Percentiles rank a stretch among this genome's conserved stretches.
phyloP scores from a whole-genome alignment of 2,329 filamentous ascomycete genomes.

The Talaromyces sp. region DNA sequence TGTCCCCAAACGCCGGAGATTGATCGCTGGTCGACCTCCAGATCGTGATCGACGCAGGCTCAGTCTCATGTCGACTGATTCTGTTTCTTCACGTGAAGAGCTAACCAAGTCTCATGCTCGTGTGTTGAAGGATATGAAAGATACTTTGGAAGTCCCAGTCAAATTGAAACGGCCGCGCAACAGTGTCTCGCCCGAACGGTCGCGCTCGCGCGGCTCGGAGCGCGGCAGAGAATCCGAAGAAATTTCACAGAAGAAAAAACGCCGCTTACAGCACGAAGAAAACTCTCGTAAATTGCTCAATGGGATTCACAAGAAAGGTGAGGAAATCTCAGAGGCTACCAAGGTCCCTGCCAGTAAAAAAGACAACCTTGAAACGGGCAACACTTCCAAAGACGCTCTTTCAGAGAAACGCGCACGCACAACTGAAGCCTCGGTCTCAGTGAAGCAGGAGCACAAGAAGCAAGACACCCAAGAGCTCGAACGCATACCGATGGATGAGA shows the following conservation, averaged over 20 bases:
- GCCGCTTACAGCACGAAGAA: conserved; percentile 42
- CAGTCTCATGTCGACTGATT: conserved; percentile 42
- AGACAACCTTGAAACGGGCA: conserved; percentile 24
- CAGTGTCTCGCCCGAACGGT: conserved; percentile 42
- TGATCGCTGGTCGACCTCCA: conserved; percentile 42
- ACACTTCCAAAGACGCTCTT: conserved; percentile 19
- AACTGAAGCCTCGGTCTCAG: conserved; percentile 22
- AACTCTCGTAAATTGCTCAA: conserved; percentile 32
- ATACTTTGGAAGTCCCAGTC: conserved; percentile 11
- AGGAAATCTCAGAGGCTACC: conserved; percentile 19
- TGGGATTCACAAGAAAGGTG: conserved; percentile 28
- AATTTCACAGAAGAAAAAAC: conserved; percentile 40
- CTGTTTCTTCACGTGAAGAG: conserved; percentile 40
- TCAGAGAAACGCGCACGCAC: conserved; percentile 18
- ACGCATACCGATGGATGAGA: conserved; percentile 32
- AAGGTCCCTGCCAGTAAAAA: conserved; percentile 12
- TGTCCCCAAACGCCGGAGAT: conserved; percentile 36
- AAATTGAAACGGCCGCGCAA: conserved; percentile 42
- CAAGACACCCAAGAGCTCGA: conserved; percentile 26
- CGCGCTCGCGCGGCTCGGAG: conserved; percentile 34
- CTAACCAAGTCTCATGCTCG: conserved; percentile 26
- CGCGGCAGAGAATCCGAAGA: conserved; percentile 31
- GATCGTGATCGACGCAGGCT: conserved; percentile 34
- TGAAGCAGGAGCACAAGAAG: conserved; percentile 34
- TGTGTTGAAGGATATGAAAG: conserved; percentile 15